Percentiles rank a stretch among this genome's conserved stretches.
phyloP scores from a whole-genome alignment of 257 asterid species.

The Ligustrum vulgare region DNA sequence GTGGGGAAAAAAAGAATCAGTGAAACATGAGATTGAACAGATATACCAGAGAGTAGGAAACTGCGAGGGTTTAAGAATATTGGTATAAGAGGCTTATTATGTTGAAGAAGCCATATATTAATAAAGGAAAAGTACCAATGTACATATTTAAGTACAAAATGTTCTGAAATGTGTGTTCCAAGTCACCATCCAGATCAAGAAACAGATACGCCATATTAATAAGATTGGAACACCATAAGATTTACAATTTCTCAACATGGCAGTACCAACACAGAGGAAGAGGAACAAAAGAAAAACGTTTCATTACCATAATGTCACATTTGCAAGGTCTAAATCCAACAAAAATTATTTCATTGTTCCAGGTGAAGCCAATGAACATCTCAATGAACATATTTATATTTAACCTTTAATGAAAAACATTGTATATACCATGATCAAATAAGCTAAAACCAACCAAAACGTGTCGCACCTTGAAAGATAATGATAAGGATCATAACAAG shows the following conservation, averaged over 20 bases:
- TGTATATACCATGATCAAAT: neutral
- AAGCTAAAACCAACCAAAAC: slow-evolving; percentile 17
- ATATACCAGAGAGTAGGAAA: neutral
- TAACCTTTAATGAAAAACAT: neutral
- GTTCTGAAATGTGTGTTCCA: neutral
- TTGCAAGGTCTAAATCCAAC: neutral
- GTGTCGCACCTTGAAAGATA: slow-evolving; percentile 14
- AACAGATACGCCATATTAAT: neutral
- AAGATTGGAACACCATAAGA: neutral
- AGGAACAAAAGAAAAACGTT: neutral
- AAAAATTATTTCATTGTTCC: neutral
- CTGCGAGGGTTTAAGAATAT: neutral
- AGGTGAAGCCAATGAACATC: neutral
- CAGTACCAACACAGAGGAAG: neutral
- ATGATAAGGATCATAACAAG: slow-evolving; percentile 10
- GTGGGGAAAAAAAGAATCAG: neutral
- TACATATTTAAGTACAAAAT: neutral
- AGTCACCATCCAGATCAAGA: neutral
- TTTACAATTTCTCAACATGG: neutral
- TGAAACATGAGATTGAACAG: neutral
- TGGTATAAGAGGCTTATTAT: neutral
- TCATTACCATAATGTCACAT: neutral
- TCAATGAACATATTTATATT: neutral
- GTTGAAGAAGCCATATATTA: neutral
- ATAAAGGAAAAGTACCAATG: neutral